Conservation (phyloP, 106 monocot species). For the Allium cepa region DNA sequence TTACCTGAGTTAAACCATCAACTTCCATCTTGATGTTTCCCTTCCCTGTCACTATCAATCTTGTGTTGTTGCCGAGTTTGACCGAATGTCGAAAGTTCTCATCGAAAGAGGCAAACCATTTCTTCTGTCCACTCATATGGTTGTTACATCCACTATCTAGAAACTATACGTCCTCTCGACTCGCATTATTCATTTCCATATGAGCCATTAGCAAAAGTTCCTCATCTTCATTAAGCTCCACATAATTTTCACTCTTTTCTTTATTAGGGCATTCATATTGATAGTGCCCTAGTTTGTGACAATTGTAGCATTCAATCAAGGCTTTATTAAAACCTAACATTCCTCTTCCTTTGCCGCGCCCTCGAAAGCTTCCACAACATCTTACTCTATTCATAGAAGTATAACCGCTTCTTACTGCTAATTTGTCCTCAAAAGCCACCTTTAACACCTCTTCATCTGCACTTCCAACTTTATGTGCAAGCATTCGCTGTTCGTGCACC, state of each 20-base stretch:
- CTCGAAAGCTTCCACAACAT: neutral
- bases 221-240: neutral
- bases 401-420: no score
- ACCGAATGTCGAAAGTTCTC: neutral
- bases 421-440: neutral
- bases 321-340: neutral
- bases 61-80: neutral
- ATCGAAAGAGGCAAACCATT: neutral
- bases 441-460: neutral
- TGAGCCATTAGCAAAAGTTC: neutral
- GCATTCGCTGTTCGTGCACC: neutral
- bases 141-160: neutral
- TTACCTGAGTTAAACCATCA: neutral
- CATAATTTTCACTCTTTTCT: neutral
- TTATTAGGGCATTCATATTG: conserved; percentile 1
- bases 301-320: neutral
- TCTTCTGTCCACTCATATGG: neutral
- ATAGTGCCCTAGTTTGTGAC: neutral
- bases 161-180: neutral
- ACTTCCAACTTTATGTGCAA: no score
- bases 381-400: no score
- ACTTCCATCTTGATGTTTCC: neutral
- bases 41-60: neutral
- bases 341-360: neutral
- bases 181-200: neutral